Evolutionary conservation across 805 yeast genomes (phyloP), one percentile per base, ranked within the genome.

Genomic region (Starmerella sp.): DNA sequence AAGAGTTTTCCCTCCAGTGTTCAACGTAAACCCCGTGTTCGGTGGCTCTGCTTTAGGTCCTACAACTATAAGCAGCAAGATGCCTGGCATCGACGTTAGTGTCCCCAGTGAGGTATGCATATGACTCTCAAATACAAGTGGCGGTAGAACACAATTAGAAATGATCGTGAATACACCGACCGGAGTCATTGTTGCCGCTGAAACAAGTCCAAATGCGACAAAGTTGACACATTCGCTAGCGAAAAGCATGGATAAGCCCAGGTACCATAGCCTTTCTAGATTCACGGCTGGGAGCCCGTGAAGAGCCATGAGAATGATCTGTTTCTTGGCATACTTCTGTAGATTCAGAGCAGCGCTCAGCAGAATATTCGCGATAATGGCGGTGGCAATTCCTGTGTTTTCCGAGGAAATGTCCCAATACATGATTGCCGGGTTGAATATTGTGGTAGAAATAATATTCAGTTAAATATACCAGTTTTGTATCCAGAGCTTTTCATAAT

Each of bases 81-180:
- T 75, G 0, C 80, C 79, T 1, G 69, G 54, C 6, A 76, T 68
- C 10, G 78, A 71, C 2, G 71, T 54, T 13, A 65, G 56, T 0
- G 77, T 72, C 0, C 80, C 81, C 2, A 62, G 14, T 1, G 74
- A 44, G 35, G 74, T 75, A 39, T 69, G 61, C 10, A 46, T 30
- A 11, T 69, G 58, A 56, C 74, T 77, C 51, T 73, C 69, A 59
- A 76, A 77, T 28, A 75, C 57, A 1, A 76, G 64, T 0, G 80
- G 80, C 0, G 80, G 80, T 28, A 77, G 68, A 1, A 76, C 67
- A 52, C 76, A 69, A 57, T 77, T 77, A 3, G 79, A 70, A 1
- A 77, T 67, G 22, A 75, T 68, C 0, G 80, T 75, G 38, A 75
- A 74, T 1, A 77, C 78, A 5, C 80, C 80, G 35, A 77, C 56